A percentile compares a stretch with the other conserved stretches of the same genome.
phyloP scores from a whole-genome alignment of 2,329 filamentous ascomycete species.

The Cucurbitaria berberidis region DNA sequence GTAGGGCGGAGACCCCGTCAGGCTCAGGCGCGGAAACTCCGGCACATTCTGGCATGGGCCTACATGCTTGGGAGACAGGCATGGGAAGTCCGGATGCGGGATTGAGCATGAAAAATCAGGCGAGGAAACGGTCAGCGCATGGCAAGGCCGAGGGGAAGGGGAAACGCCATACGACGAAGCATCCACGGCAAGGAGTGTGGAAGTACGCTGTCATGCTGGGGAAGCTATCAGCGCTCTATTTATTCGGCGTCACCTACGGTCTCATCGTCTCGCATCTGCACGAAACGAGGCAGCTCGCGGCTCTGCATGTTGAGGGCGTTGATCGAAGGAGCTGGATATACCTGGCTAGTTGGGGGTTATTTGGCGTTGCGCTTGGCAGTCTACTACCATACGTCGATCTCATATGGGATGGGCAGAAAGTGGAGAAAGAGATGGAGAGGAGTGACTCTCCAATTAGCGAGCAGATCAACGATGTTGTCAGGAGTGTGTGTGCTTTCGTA shows the following conservation, averaged over 20 bases:
- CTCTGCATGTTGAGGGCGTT: conserved; percentile 65
- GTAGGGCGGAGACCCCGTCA: conserved; percentile 74
- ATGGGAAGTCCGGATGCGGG: conserved; percentile 36
- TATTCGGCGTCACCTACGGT: conserved; percentile 83
- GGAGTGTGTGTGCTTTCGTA: conserved; percentile 73
- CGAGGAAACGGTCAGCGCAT: conserved; percentile 14
- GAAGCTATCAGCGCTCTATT: conserved; percentile 72
- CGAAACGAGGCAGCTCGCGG: conserved; percentile 67
- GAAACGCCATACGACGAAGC: conserved; percentile 11
- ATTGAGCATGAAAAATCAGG: conserved; percentile 29
- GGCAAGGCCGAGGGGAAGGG: not conserved
- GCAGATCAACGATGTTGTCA: conserved; percentile 78
- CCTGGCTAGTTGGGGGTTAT: conserved; percentile 79
- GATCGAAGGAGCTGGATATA: conserved; percentile 68
- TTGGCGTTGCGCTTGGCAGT: conserved; percentile 77
- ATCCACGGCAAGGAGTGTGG: conserved; percentile 22
- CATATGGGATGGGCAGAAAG: conserved; percentile 66
- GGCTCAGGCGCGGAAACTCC: conserved; percentile 79
- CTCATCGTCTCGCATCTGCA: conserved; percentile 81
- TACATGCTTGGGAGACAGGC: conserved; percentile 25
- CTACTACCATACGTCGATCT: conserved; percentile 84
- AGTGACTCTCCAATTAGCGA: conserved; percentile 52
- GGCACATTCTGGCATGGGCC: conserved; percentile 28
- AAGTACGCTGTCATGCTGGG: conserved; percentile 61
- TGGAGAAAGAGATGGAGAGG: conserved; percentile 42